Conservation (phyloP, 2,329 filamentous ascomycete species). For the Xylariaceae sp. region DNA sequence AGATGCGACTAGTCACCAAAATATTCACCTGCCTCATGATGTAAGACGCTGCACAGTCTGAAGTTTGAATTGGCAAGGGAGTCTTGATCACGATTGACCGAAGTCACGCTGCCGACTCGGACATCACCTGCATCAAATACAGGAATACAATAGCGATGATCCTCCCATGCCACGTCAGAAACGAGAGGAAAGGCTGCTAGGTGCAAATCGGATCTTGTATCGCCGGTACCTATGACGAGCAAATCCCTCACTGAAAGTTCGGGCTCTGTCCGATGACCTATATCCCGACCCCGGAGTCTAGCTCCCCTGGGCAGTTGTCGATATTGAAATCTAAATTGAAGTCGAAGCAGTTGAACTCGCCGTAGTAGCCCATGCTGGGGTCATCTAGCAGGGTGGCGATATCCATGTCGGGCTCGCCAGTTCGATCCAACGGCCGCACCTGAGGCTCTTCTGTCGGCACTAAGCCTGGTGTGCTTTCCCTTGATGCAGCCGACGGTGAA, state of each 20-base stretch:
- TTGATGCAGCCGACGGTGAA: constrained; percentile 24
- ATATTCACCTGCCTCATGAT: too few species aligned
- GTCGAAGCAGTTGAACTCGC: constrained; percentile 9
- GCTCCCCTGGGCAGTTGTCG: constrained; percentile 17
- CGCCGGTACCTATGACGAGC: neutral
- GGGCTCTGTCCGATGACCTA: constrained; percentile 24
- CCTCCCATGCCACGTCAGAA: neutral
- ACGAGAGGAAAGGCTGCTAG: neutral
- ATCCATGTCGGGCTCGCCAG: constrained; percentile 15
- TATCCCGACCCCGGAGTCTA: constrained; percentile 34
- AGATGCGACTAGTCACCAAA: too few species aligned
- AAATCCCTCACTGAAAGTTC: constrained; percentile 9
- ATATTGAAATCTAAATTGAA: constrained; percentile 13
- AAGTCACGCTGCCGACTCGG: too few species aligned
- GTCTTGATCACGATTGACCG: too few species aligned
- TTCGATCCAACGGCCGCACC: constrained; percentile 3
- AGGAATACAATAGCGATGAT: neutral
- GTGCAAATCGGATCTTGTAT: neutral
- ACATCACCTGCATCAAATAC: too few species aligned
- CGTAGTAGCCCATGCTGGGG: neutral
- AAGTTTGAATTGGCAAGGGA: too few species aligned
- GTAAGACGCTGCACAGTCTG: too few species aligned
- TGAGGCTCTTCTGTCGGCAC: constrained; percentile 4
- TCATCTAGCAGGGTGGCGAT: constrained; percentile 21
- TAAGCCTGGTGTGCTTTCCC: constrained; percentile 18